Evolutionary conservation across 768 basidiomycete genomes (phyloP).

Genomic region (Sporobolomyces roseus): DNA sequence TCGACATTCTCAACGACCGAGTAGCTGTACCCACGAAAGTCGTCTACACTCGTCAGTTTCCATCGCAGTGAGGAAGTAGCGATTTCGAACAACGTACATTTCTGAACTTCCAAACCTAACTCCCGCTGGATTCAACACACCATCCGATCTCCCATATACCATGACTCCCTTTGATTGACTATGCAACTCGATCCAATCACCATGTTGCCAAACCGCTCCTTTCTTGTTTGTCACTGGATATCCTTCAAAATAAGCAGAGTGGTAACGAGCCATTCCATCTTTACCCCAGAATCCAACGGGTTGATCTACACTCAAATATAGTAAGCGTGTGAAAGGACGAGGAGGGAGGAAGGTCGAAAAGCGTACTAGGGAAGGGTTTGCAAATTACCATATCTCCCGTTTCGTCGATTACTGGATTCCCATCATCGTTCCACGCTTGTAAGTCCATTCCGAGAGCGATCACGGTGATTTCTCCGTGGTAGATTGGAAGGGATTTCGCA

Average conservation of each 20-base stretch:
- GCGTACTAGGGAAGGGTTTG: constrained; percentile 45
- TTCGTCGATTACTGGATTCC: constrained; percentile 31
- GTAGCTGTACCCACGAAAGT: constrained; percentile 13
- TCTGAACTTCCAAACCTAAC: constrained; percentile 43
- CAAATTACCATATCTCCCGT: constrained; percentile 45
- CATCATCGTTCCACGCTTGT: constrained; percentile 43
- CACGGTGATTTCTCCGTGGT: constrained; percentile 43
- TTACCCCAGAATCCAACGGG: constrained; percentile 44
- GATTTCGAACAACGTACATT: constrained; percentile 14
- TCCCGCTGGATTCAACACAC: constrained; percentile 43
- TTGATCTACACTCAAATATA: constrained; percentile 1
- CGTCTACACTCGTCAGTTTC: neutral
- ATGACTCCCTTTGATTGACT: constrained; percentile 37
- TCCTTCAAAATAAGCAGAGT: constrained; percentile 43
- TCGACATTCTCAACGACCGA: constrained; percentile 44
- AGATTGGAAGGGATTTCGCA: constrained; percentile 29
- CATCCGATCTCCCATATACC: constrained; percentile 41
- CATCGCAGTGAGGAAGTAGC: neutral
- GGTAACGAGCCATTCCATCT: constrained; percentile 31
- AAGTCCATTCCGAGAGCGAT: constrained; percentile 42
- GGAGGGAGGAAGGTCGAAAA: neutral
- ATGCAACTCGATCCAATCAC: constrained; percentile 41
- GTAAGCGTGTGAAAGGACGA: neutral
- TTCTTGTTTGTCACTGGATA: constrained; percentile 33
- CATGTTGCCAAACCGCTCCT: constrained; percentile 44